phyloP scores from a whole-genome alignment of 1,284 basidiomycete genomes.

The Sporisorium exsertum region DNA sequence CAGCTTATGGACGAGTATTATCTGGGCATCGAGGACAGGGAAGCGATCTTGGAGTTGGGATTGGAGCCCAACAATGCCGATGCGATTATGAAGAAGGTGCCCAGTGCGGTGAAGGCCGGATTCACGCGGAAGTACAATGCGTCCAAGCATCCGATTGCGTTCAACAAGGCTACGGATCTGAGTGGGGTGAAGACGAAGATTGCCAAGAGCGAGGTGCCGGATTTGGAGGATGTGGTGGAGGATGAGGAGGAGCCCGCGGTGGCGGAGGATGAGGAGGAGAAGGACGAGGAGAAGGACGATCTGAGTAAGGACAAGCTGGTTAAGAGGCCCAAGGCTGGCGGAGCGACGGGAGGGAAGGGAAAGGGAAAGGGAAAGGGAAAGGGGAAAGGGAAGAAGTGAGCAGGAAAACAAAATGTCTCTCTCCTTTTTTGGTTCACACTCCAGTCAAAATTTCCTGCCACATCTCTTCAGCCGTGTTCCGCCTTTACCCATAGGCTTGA shows the following conservation, averaged over 20 bases:
- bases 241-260: slow-evolving; percentile 69
- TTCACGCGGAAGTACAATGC: slow-evolving; percentile 80
- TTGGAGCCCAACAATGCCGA: slow-evolving; percentile 80
- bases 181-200: slow-evolving; percentile 37
- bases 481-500: no score
- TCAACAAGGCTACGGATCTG: slow-evolving; percentile 50
- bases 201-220: slow-evolving; percentile 46
- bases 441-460: no score
- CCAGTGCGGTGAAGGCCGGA: slow-evolving; percentile 81
- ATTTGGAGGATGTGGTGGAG: slow-evolving; percentile 63
- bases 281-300: slow-evolving; percentile 60
- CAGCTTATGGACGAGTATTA: slow-evolving; percentile 93
- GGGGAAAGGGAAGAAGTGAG: slow-evolving; percentile 1
- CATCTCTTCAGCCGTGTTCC: no score
- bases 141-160: slow-evolving; percentile 55
- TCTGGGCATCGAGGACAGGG: slow-evolving; percentile 93
- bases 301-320: slow-evolving; percentile 74
- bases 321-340: slow-evolving; percentile 71
- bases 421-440: no score
- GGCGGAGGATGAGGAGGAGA: slow-evolving; percentile 35
- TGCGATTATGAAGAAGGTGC: slow-evolving; percentile 82
- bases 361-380: slow-evolving; percentile 49
- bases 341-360: slow-evolving; percentile 53
- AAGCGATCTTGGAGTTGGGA: slow-evolving; percentile 91
- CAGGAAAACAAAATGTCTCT: no score